These are phyloP conservation scores for Coelastrella sp. DNA, from an alignment of 139 green algal species.

Conservation along the genomic window DNA sequence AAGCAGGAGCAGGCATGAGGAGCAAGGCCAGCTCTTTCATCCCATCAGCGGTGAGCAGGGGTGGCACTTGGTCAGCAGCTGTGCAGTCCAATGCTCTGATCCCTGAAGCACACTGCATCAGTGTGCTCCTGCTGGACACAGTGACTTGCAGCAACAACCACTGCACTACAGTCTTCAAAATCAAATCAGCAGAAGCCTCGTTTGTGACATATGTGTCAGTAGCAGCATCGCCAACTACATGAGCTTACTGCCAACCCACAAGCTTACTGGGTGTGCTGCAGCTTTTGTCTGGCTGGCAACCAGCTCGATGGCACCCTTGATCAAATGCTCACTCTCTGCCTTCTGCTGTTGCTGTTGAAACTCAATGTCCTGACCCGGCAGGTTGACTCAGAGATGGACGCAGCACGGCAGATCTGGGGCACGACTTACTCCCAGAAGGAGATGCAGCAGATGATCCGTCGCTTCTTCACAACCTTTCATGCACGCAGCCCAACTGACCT, in stretches of 20 bases:
- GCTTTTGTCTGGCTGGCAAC: background rate
- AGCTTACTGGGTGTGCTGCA: too few species aligned
- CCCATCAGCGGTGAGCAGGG: constrained; percentile 26
- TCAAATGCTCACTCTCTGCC: background rate
- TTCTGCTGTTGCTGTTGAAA: background rate
- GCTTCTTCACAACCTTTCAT: constrained; percentile 33
- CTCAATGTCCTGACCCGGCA: background rate
- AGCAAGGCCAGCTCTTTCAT: constrained; percentile 35
- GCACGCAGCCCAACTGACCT: background rate
- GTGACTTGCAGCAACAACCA: background rate
- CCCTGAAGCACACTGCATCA: background rate
- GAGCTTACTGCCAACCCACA: too few species aligned
- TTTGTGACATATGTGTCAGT: too few species aligned
- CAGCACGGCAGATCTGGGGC: constrained; percentile 15
- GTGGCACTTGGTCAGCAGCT: too few species aligned
- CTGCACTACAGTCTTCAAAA: background rate
- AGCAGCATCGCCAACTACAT: too few species aligned
- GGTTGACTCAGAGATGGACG: constrained; percentile 34
- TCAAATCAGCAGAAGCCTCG: background rate
- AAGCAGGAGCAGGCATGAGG: background rate
- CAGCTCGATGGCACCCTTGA: background rate
- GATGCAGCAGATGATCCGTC: constrained; percentile 14
- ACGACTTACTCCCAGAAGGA: constrained; percentile 26
- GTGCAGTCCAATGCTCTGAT: background rate
- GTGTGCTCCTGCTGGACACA: background rate